Conservation (phyloP, 2,329 filamentous ascomycete genomes). For the Huntiella moniliformis region DNA sequence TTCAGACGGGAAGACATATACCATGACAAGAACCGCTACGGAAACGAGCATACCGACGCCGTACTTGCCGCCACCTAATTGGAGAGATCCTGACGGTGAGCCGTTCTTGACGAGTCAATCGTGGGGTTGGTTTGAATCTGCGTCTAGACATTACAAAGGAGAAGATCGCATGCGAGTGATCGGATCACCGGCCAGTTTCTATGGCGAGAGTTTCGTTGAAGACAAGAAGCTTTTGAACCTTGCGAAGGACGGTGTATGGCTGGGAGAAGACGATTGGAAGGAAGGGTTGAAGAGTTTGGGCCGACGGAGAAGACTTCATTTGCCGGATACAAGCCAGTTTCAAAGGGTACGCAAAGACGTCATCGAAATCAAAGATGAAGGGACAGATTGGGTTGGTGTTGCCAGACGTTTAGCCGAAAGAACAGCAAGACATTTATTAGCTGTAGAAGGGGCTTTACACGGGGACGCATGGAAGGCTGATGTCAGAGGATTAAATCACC, state of each 20-base stretch:
- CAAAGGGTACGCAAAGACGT: constrained; percentile 17
- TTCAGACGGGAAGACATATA: constrained; percentile 8
- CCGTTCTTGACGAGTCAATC: constrained; percentile 23
- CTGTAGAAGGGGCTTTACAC: too few relatives aligned
- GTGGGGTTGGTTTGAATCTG: constrained; percentile 28
- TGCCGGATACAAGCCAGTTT: constrained; percentile 20
- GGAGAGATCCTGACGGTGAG: constrained; percentile 18
- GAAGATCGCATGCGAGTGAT: constrained; percentile 23
- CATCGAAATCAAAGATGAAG: constrained; percentile 13
- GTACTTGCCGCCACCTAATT: constrained; percentile 13
- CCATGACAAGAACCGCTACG: constrained; percentile 8
- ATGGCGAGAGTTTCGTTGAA: constrained; percentile 4
- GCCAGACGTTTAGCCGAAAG: constrained; percentile 24
- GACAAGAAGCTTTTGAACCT: constrained; percentile 24
- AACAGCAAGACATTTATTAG: constrained; percentile 18
- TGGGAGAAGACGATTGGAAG: constrained; percentile 14
- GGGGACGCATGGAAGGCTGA: constrained; percentile 12
- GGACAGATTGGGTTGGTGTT: constrained; percentile 23
- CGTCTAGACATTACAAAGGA: constrained; percentile 24
- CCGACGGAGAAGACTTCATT: constrained; percentile 21
- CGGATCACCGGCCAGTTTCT: constrained; percentile 17
- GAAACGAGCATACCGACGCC: constrained; percentile 20
- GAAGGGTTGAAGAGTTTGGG: constrained; percentile 19
- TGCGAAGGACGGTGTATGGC: constrained; percentile 23
- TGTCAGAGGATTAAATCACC: constrained; percentile 23